A percentile compares a stretch with the other conserved stretches of the same genome.
These are phyloP conservation scores for Pilobolus umbonatus DNA, from an alignment of 192 early-diverging fungal genomes.

Conservation along the genomic window DNA sequence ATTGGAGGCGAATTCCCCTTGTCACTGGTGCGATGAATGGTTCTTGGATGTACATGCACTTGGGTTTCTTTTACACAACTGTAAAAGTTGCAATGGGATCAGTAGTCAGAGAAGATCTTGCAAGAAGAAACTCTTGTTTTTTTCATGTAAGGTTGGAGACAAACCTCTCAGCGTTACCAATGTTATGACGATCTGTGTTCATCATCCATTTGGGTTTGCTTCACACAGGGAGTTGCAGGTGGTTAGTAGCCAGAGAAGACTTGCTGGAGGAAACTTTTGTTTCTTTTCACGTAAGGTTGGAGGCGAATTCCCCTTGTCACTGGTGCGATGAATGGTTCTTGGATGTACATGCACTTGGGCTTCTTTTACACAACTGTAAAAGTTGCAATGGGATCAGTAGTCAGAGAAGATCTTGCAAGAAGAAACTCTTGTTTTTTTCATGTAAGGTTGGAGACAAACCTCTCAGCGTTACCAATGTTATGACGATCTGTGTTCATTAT, in stretches of 20 bases:
- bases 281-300: slow-evolving; percentile 1
- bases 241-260: slow-evolving; percentile 10
- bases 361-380: slow-evolving; percentile 4
- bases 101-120: slow-evolving; percentile 10
- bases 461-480: slow-evolving; percentile 11
- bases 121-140: slow-evolving; percentile 1
- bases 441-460: slow-evolving; percentile 7
- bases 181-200: slow-evolving; percentile 9
- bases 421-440: slow-evolving; percentile 6
- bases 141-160: slow-evolving; percentile 7
- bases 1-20: slow-evolving; percentile 11
- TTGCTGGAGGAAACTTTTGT: slow-evolving; percentile 5
- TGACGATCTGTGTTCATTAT: slow-evolving; percentile 8
- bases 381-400: slow-evolving; percentile 8
- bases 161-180: slow-evolving; percentile 7
- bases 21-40: slow-evolving; percentile 12
- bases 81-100: slow-evolving; percentile 6
- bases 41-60: slow-evolving; percentile 9
- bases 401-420: slow-evolving; percentile 7
- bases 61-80: slow-evolving; percentile 6
- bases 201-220: slow-evolving; percentile 12
- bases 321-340: slow-evolving; percentile 13
- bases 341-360: slow-evolving; percentile 7
- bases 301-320: slow-evolving; percentile 10
- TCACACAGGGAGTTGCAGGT: slow-evolving; percentile 6